Conservation (phyloP, 2,329 filamentous ascomycete genomes). For the Rutstroemia sp. region DNA sequence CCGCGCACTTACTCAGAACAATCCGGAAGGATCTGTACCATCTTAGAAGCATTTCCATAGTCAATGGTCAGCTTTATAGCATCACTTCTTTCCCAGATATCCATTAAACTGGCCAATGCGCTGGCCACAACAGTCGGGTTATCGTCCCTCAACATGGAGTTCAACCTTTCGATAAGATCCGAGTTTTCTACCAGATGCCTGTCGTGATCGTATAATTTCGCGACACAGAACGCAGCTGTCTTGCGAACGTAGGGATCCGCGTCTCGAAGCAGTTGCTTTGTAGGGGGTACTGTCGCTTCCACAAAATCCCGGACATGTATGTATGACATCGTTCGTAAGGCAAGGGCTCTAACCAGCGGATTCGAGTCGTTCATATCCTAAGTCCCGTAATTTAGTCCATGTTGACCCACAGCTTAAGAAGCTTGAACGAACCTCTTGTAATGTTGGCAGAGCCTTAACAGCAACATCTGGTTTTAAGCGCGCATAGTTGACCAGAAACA, state of each 20-base stretch:
- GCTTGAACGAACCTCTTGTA: constrained; percentile 58
- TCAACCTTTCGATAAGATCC: constrained; percentile 86
- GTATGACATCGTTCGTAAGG: constrained; percentile 92
- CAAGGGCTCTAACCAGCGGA: constrained; percentile 84
- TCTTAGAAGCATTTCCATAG: constrained; percentile 94
- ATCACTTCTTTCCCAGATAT: constrained; percentile 97
- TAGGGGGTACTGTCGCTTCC: constrained; percentile 76
- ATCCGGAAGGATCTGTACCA: constrained; percentile 91
- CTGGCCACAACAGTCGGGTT: constrained; percentile 97
- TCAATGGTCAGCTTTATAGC: constrained; percentile 97
- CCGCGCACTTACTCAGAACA: constrained; percentile 75
- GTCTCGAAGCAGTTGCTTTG: constrained; percentile 79
- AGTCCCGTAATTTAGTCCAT: neutral
- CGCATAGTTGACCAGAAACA: constrained; percentile 96
- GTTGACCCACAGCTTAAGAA: neutral
- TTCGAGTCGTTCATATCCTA: constrained; percentile 92
- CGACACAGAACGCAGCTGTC: constrained; percentile 91
- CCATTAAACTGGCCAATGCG: constrained; percentile 82
- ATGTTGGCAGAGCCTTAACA: constrained; percentile 80
- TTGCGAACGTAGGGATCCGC: constrained; percentile 94
- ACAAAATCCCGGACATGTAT: constrained; percentile 95
- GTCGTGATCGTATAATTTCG: constrained; percentile 97
- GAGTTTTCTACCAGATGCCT: constrained; percentile 81
- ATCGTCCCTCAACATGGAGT: constrained; percentile 84
- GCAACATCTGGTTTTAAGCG: constrained; percentile 91